Percentiles rank a stretch among this genome's conserved stretches.
Conservation (phyloP, 805 yeast genomes). For the Yamadazyma laniorum region DNA sequence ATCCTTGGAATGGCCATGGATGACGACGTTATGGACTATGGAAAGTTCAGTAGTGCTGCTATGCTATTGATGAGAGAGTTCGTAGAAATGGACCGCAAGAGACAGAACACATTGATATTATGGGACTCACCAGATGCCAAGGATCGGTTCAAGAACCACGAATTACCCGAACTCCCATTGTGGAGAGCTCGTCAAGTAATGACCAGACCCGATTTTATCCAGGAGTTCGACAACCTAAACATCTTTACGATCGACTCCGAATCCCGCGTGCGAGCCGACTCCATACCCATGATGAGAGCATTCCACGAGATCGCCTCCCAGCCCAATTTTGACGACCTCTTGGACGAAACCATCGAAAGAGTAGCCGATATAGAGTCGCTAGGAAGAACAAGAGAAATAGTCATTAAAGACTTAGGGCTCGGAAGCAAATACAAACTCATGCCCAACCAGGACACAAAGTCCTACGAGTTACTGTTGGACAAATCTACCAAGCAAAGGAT, state of each 20-base stretch:
- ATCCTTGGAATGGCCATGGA: constrained; percentile 77
- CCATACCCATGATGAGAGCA: constrained; percentile 88
- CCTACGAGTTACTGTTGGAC: constrained; percentile 3
- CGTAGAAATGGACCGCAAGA: constrained; percentile 60
- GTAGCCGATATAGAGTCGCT: constrained; percentile 75
- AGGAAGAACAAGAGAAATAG: constrained; percentile 73
- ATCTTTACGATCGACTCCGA: constrained; percentile 76
- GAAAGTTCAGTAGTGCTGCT: constrained; percentile 72
- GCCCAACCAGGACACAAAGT: constrained; percentile 15
- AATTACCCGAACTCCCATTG: constrained; percentile 69
- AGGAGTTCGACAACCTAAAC: constrained; percentile 69
- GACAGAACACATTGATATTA: constrained; percentile 26
- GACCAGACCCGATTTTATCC: constrained; percentile 82
- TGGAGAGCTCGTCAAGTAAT: constrained; percentile 84
- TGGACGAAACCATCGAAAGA: constrained; percentile 63
- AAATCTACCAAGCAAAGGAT: constrained; percentile 12
- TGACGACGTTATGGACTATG: constrained; percentile 84
- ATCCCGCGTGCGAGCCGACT: constrained; percentile 73
- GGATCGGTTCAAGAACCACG: constrained; percentile 39
- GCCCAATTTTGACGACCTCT: constrained; percentile 66
- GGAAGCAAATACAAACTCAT: constrained; percentile 44
- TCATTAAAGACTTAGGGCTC: constrained; percentile 62
- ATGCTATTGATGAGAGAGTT: constrained; percentile 69
- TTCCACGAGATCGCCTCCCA: constrained; percentile 72
- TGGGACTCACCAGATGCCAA: constrained; percentile 30